phyloP scores from a whole-genome alignment of 148 eudicot species.

The Chenopodium formosanum region DNA sequence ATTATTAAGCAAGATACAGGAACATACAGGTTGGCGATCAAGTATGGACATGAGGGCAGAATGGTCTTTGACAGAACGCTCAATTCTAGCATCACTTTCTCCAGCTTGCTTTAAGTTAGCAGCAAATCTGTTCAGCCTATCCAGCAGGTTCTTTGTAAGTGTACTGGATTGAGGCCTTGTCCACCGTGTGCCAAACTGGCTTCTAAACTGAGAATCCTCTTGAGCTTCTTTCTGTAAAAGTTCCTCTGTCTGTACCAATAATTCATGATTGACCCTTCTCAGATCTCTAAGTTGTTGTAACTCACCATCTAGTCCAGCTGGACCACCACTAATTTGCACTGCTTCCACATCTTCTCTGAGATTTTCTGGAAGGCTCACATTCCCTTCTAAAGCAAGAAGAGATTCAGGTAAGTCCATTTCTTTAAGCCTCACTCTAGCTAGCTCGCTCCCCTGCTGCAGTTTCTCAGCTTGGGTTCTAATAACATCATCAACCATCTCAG shows the following conservation, averaged over 20 bases:
- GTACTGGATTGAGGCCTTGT: constrained; percentile 98
- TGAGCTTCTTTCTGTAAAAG: constrained; percentile 87
- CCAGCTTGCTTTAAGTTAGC: constrained; percentile 95
- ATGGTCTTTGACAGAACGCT: constrained; percentile 89
- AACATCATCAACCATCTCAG: constrained; percentile 93
- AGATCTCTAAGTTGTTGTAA: constrained; percentile 85
- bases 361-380: constrained; percentile 58
- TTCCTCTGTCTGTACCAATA: constrained; percentile 93
- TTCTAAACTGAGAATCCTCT: constrained; percentile 90
- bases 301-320: constrained; percentile 88
- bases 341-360: constrained; percentile 97
- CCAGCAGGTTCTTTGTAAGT: constrained; percentile 83
- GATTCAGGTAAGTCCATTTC: constrained; percentile 98
- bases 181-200: constrained; percentile 94
- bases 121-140: constrained; percentile 89
- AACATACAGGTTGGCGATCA: constrained; percentile 76
- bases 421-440: constrained; percentile 87
- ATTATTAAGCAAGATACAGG: constrained; percentile 9
- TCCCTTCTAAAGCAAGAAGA: constrained; percentile 86
- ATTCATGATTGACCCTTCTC: constrained; percentile 89
- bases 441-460: constrained; percentile 96
- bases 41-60: constrained; percentile 88
- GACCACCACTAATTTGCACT: constrained; percentile 92
- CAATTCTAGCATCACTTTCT: constrained; percentile 92
- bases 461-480: constrained; percentile 96